Evolutionary conservation across 768 basidiomycete genomes (phyloP).

Genomic region (Podaxis mareebaensis): DNA sequence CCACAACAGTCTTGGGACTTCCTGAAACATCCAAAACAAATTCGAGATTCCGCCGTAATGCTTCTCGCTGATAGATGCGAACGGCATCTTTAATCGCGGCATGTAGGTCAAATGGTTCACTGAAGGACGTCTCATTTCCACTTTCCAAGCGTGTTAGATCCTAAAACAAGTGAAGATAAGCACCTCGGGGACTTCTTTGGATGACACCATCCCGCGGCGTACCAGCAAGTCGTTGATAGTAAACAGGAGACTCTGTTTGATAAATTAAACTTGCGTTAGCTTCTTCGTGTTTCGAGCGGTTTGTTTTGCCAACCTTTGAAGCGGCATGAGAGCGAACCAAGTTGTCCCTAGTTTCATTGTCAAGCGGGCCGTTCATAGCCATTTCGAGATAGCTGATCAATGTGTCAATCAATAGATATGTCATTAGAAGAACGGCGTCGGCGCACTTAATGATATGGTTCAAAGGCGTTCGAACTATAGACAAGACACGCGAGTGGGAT

Average conservation of each 20-base stretch:
- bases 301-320: constrained; percentile 50
- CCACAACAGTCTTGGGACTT: constrained; percentile 63
- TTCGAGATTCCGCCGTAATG: constrained; percentile 54
- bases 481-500: background rate
- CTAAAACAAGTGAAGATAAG: constrained; percentile 26
- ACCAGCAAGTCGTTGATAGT: constrained; percentile 82
- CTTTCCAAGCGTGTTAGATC: constrained; percentile 79
- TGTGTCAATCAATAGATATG: constrained; percentile 11
- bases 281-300: background rate
- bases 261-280: constrained; percentile 1
- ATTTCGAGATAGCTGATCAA: constrained; percentile 68
- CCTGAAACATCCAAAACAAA: constrained; percentile 58
- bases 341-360: constrained; percentile 73
- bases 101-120: constrained; percentile 73
- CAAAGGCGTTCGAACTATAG: constrained; percentile 66
- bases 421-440: constrained; percentile 1
- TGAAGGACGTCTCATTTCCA: constrained; percentile 72
- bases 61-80: constrained; percentile 64
- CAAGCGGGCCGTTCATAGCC: constrained; percentile 74
- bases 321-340: constrained; percentile 72
- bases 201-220: constrained; percentile 16
- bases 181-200: background rate
- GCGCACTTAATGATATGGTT: constrained; percentile 82
- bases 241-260: constrained; percentile 62
- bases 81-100: constrained; percentile 62